Evolutionary conservation across 1,284 basidiomycete genomes (phyloP).

Genomic region (Tilletia indica): DNA sequence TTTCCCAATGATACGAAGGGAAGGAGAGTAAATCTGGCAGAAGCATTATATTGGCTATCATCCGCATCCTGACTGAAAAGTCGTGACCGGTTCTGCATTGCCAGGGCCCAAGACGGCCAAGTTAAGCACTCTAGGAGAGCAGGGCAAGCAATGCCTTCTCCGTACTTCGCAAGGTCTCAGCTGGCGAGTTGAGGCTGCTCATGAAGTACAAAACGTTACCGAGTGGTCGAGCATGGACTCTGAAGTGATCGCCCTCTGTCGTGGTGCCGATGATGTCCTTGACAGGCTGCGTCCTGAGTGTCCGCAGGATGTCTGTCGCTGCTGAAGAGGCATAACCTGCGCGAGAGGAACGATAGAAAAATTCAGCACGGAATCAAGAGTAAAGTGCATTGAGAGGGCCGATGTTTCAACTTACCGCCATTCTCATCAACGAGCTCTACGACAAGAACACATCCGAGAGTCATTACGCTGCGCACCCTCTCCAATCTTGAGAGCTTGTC

Average conservation of each 20-base stretch:
- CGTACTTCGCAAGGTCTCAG: slow-evolving; percentile 43
- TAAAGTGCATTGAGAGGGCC: too few species aligned
- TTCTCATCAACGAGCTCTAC: slow-evolving; percentile 69
- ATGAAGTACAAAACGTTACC: slow-evolving; percentile 94
- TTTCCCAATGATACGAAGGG: too few species aligned
- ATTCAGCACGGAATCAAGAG: background rate
- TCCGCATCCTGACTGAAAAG: too few species aligned
- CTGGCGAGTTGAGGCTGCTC: slow-evolving; percentile 75
- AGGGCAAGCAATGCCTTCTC: slow-evolving; percentile 33
- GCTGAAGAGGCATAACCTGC: slow-evolving; percentile 11
- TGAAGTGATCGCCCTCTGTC: slow-evolving; percentile 31
- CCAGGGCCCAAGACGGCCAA: too few species aligned
- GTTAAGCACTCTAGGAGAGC: background rate
- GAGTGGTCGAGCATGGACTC: slow-evolving; percentile 81
- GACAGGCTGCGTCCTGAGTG: background rate
- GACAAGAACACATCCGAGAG: slow-evolving; percentile 81
- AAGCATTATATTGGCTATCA: too few species aligned
- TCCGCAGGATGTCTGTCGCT: slow-evolving; percentile 7
- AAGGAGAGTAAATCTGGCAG: too few species aligned
- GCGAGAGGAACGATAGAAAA: background rate
- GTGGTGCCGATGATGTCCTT: background rate
- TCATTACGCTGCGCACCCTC: slow-evolving; percentile 73
- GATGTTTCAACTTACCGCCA: background rate
- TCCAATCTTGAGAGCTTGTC: slow-evolving; percentile 64
- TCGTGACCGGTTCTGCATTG: too few species aligned